A percentile compares a stretch with the other conserved stretches of the same genome.
These are phyloP conservation scores for Sphagnum fallax DNA, from an alignment of 228 moss, liverwort and hornwort genomes.

Conservation along the genomic window DNA sequence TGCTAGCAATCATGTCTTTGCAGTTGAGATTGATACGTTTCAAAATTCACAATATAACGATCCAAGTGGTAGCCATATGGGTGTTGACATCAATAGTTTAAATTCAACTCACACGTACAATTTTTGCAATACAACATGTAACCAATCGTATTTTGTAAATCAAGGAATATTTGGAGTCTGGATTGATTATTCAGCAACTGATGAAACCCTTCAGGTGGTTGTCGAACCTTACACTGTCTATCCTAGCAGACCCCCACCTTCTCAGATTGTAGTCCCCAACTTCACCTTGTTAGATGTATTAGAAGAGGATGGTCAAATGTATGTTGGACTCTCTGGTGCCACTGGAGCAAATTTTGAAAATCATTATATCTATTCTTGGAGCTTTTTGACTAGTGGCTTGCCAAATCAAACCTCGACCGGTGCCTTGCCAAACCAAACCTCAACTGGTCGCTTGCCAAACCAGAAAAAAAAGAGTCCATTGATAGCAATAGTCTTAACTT, in stretches of 20 bases:
- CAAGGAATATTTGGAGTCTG: conserved; percentile 3
- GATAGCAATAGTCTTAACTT: not conserved
- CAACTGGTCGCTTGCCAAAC: not conserved
- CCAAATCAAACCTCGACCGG: not conserved
- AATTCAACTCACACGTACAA: conserved; percentile 6
- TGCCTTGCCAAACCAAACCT: not conserved
- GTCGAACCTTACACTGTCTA: not conserved
- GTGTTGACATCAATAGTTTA: conserved; percentile 18
- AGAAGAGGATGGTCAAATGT: not conserved
- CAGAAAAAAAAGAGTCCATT: too few species aligned
- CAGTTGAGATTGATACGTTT: conserved; percentile 21
- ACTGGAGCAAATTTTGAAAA: not conserved
- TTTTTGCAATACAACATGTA: conserved; percentile 1
- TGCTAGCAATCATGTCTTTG: conserved; percentile 6
- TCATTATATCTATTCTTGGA: conserved; percentile 8
- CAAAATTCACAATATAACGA: conserved; percentile 5
- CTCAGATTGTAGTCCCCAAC: not conserved
- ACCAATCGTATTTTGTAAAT: conserved; percentile 18
- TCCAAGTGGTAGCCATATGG: conserved; percentile 15
- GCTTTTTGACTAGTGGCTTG: conserved; percentile 10
- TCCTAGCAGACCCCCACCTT: not conserved
- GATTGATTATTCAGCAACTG: conserved; percentile 11
- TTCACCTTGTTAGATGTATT: conserved; percentile 5
- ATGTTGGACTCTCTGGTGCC: conserved; percentile 10
- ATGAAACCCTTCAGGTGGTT: conserved; percentile 1